Conservation (phyloP, 495 filamentous ascomycete genomes). For the Penicillium longicatenatum region DNA sequence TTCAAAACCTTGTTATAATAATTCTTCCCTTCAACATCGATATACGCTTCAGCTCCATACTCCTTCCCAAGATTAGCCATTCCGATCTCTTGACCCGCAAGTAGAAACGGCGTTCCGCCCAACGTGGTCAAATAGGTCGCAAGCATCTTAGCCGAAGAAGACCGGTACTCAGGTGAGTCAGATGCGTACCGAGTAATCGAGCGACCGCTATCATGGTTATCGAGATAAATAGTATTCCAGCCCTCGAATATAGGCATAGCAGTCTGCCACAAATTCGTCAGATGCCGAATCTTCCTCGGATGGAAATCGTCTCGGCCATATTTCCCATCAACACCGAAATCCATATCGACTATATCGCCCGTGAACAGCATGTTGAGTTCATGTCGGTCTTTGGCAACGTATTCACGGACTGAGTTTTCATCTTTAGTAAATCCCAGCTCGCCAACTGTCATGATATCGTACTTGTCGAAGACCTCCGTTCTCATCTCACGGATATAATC, state of each 20-base stretch:
- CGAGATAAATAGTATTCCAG: slow-evolving; percentile 48
- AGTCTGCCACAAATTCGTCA: slow-evolving; percentile 17
- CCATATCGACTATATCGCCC: slow-evolving; percentile 46
- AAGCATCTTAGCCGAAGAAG: slow-evolving; percentile 54
- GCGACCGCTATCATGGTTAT: slow-evolving; percentile 64
- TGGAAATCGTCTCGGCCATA: slow-evolving; percentile 29
- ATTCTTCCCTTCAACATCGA: slow-evolving; percentile 61
- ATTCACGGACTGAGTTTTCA: slow-evolving; percentile 40
- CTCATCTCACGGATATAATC: slow-evolving; percentile 48
- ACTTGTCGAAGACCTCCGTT: slow-evolving; percentile 52
- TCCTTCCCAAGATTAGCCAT: slow-evolving; percentile 61
- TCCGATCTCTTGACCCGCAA: slow-evolving; percentile 68
- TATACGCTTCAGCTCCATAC: slow-evolving; percentile 59
- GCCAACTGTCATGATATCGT: slow-evolving; percentile 64
- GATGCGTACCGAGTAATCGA: slow-evolving; percentile 53
- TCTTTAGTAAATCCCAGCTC: slow-evolving; percentile 58
- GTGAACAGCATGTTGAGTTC: slow-evolving; percentile 51
- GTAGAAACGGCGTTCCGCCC: slow-evolving; percentile 63
- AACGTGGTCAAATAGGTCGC: slow-evolving; percentile 53
- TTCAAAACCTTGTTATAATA: slow-evolving; percentile 45
- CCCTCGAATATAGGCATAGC: slow-evolving; percentile 44
- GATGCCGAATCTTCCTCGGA: slow-evolving; percentile 19
- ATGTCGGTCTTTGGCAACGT: slow-evolving; percentile 45
- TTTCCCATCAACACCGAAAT: slow-evolving; percentile 32
- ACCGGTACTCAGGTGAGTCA: slow-evolving; percentile 41